Conservation (phyloP, 176 grass and related monocot genomes). For the Ensete ventricosum region DNA sequence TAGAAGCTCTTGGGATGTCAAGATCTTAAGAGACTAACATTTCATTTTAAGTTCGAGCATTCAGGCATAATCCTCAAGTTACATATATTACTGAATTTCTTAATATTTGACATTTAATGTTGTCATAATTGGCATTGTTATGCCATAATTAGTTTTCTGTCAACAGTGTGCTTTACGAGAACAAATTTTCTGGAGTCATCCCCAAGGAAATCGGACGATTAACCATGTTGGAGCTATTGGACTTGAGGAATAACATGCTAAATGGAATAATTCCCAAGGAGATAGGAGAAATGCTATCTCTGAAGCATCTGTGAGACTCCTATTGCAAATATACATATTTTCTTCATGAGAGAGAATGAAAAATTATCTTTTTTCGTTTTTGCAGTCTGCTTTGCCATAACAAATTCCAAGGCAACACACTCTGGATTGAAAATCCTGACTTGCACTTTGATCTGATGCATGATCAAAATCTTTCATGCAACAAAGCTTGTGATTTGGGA, state of each 20-base stretch:
- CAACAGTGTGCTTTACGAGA: slow-evolving; percentile 71
- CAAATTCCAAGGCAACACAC: slow-evolving; percentile 41
- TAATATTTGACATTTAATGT: no score
- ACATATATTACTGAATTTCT: no score
- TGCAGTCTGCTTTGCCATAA: slow-evolving; percentile 85
- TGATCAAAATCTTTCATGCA: slow-evolving; percentile 37
- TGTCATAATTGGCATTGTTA: no score
- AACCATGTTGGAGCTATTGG: slow-evolving; percentile 65
- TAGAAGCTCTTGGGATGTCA: no score
- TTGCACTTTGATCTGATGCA: slow-evolving; percentile 43
- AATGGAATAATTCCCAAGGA: slow-evolving; percentile 67
- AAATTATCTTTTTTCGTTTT: slow-evolving; percentile 17
- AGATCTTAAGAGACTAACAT: no score
- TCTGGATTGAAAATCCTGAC: slow-evolving; percentile 29
- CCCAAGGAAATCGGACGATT: slow-evolving; percentile 72
- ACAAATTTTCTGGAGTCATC: slow-evolving; percentile 63
- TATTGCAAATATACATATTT: slow-evolving; percentile 14
- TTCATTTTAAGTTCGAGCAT: no score
- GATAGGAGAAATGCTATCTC: slow-evolving; percentile 67
- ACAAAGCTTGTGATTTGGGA: slow-evolving; percentile 21
- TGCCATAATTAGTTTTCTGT: not conserved
- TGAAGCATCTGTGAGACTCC: slow-evolving; percentile 73
- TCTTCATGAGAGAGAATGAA: slow-evolving; percentile 7
- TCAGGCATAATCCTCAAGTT: no score
- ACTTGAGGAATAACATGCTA: slow-evolving; percentile 75